Base-by-base conservation (phyloP, 73 alveolate genomes). In the Paraurostyla sp. region DNA sequence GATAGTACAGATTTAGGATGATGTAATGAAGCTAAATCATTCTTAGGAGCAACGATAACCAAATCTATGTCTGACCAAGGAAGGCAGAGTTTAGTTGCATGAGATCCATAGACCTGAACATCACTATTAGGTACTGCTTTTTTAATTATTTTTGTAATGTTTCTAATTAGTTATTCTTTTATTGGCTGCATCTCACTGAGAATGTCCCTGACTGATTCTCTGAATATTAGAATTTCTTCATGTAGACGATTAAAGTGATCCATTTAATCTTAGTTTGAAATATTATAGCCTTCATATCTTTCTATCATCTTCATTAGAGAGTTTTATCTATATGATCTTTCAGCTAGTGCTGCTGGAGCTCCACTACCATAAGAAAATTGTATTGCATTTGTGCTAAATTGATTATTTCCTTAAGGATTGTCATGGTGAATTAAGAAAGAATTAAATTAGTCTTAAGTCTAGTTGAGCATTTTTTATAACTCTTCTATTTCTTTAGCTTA, bases 41-140 rank as follows among this genome's bases (percentile, higher is more conserved):
- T 56, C 7, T 27, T 22, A 11, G 76, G 57, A 4, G 91, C 33
- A 1, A 18, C 41, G 15, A 94, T 88, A n/a, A 94, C 98, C 22
- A 92, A 62, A 75, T 94, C 98, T 27, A 94, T 82, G 60, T 94
- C 98, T 0, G 98, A 94, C 97, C 97, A 94, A 81, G 91, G 92
- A 9, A 94, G 85, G 82, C 96, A 94, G 62, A 94, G 82, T 54
- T 88, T 80, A 7, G 96, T 94, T 0, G 97, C 97, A 52, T 93
- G 86, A 25, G 98, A 94, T 45, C 98, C 98, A 85, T 92, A 94
- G 49, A 92, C 88, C 82, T 92, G 65, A 0, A 92, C 95, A 80
- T 94, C 91, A 45, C 89, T 38, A 40, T 58, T 57, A 0, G 92
- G 92, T 0, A 45, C 4, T 4, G 81, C 51, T 33, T 69, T 69